Evolutionary conservation across 2,329 filamentous ascomycete genomes (phyloP), one percentile per base, ranked within the genome.

Genomic region (Sclerotinia minor): DNA sequence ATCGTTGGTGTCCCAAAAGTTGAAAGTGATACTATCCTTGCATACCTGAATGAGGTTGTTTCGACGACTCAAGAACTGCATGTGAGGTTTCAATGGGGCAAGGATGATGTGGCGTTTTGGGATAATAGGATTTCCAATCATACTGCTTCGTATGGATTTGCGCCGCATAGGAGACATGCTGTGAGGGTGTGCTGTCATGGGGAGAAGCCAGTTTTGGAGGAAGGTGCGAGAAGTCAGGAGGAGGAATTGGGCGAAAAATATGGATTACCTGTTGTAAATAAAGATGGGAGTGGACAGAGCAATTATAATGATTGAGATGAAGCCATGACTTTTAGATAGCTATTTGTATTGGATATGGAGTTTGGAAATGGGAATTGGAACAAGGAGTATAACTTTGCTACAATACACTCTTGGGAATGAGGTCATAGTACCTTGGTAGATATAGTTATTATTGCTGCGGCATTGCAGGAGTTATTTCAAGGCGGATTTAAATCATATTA

Each of bases 31-130:
- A 77, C 80, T 53, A 84, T 85, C 70, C 80, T 86, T 69, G 73
- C 76, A 3, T 81, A 82, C 58, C 78, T 87, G 45, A 85, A 84
- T 45, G 83, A 85, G 72, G 78, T 87, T 32, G 80, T 87, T 8
- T 77, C 82, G 3, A 84, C 83, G 1, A 86, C 82, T 8, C 88
- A 89, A 53, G 90, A 93, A 76, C 81, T 89, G 69, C 89, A 92
- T 73, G 88, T 85, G 7, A 83, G 89, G 24, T 87, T 89, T 74
- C 82, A 84, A 71, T 90, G 88, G 88, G 81, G 83, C 54, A 83
- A 85, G 70, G 83, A 85, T 53, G 89, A 89, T 68, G 85, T 91
- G 1, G 87, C 87, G 0, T 83, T 91, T 68, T 91, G 88, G 88
- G 88, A 90, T 74, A 90, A 90, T 71, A 80, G 87, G 24, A 79